Percentiles rank a stretch among this genome's conserved stretches.
Conservation (phyloP, 1,284 basidiomycete species). For the Apiotrichum akiyoshidainum region DNA sequence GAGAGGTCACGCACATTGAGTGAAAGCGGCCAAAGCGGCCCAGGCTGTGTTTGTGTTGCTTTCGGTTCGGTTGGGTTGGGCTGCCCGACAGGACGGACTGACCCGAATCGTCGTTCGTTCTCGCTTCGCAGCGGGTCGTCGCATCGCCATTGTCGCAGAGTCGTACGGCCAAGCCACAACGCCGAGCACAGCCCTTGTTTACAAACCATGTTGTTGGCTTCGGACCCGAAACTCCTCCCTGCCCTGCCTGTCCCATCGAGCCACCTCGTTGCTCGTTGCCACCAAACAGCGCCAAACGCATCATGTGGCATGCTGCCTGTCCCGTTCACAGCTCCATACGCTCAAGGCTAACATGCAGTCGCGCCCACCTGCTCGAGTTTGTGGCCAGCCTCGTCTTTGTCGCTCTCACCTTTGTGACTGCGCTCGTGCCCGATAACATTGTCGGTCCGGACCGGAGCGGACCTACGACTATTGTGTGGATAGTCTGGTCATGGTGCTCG, state of each 20-base stretch:
- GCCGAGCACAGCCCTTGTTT: not conserved
- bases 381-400: conserved; percentile 16
- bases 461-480: conserved; percentile 17
- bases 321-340: not conserved
- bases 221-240: not conserved
- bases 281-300: not conserved
- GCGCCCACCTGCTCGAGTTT: conserved; percentile 21
- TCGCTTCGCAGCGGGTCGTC: too few species aligned
- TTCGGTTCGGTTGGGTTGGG: not conserved
- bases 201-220: not conserved
- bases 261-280: not conserved
- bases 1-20: too few species aligned
- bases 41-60: too few species aligned
- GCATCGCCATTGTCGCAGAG: too few species aligned
- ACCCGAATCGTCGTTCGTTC: too few species aligned
- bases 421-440: conserved; percentile 19
- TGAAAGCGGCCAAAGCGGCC: too few species aligned
- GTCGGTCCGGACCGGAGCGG: conserved; percentile 13
- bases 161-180: too few species aligned
- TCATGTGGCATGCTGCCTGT: too few species aligned
- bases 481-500: conserved; percentile 19
- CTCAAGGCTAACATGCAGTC: conserved; percentile 9
- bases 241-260: too few species aligned
- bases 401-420: conserved; percentile 20
- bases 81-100: too few species aligned